Base-by-base conservation (phyloP, 495 filamentous ascomycete species). In the Daldinia grandis region DNA sequence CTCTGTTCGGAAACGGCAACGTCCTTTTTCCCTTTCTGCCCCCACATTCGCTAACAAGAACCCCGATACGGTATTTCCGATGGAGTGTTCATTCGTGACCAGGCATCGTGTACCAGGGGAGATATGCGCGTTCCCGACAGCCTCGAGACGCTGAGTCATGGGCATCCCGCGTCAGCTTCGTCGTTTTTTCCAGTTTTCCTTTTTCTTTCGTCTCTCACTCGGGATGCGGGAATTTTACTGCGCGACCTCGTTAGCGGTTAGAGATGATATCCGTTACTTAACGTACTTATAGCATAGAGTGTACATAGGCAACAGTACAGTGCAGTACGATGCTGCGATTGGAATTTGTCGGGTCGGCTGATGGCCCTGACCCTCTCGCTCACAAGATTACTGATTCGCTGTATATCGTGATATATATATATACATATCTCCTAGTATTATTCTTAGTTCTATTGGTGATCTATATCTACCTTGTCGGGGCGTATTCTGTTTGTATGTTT, bases 161-260 rank as follows among this genome's bases (percentile, higher is more conserved):
- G 42, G 21, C 19, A 47, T 47, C 42, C 42, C 42, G 42, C 42
- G 49, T 30, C 24, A 30, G 49, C 24, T 30, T 53, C 2, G 49
- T 28, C 1, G 7, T 53, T n/a, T 53, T 19, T 15, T 30, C 9
- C 7, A 42, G 6, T 25, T 37, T 42, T 51, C 31, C 24, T 44
- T 40, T n/a, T 63, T 63, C 40, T 62, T 31, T 55, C 14, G 17
- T 30, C 21, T 65, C 42, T 44, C 62, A 35, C 60, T 54, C 56
- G 55, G 67, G 67, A 47, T 19, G 57, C 50, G 67, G 62, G 37
- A 65, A 59, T 64, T 56, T 24, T 24, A 47, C 42, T 61, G 47
- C 58, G 51, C 31, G 15, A 38, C 28, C 47, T 66, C 37, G 54
- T 47, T 47, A 47, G 21, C 19, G 42, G 42, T 47, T 47, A 47